phyloP scores from a whole-genome alignment of 2,329 filamentous ascomycete species.

The Penicillium expansum region DNA sequence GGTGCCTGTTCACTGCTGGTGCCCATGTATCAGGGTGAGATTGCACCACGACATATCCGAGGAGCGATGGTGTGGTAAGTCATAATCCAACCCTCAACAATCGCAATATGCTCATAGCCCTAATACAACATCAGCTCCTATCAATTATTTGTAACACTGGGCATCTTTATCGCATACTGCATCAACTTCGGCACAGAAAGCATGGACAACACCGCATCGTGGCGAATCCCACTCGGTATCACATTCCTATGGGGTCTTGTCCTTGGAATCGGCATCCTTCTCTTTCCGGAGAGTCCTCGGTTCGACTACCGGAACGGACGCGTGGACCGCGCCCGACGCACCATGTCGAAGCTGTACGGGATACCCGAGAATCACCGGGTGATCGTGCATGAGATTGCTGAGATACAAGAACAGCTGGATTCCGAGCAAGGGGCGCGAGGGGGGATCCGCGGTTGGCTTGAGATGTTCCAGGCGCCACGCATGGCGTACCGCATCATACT shows the following conservation, averaged over 20 bases:
- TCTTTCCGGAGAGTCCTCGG: slow-evolving; percentile 57
- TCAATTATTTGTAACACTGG: slow-evolving; percentile 49
- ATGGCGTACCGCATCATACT: slow-evolving; percentile 46
- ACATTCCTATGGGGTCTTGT: slow-evolving; percentile 57
- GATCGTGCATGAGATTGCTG: slow-evolving; percentile 53
- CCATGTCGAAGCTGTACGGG: slow-evolving; percentile 56
- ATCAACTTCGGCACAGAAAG: slow-evolving; percentile 47
- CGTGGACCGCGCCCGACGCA: slow-evolving; percentile 50
- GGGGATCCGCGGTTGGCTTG: slow-evolving; percentile 38
- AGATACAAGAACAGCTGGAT: slow-evolving; percentile 57
- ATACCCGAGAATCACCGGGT: slow-evolving; percentile 53
- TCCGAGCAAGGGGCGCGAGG: slow-evolving; percentile 41
- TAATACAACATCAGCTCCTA: slow-evolving; percentile 37
- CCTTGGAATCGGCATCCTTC: slow-evolving; percentile 54
- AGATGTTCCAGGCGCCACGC: slow-evolving; percentile 45
- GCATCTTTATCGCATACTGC: slow-evolving; percentile 48
- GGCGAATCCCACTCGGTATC: slow-evolving; percentile 54
- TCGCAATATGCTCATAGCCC: not conserved
- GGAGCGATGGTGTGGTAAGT: slow-evolving; percentile 43
- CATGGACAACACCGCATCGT: slow-evolving; percentile 43
- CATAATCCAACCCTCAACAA: not conserved
- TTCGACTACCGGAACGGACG: slow-evolving; percentile 58
- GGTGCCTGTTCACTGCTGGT: slow-evolving; percentile 45
- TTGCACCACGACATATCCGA: slow-evolving; percentile 46
- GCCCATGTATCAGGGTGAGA: slow-evolving; percentile 49